These are phyloP conservation scores for Schizonepeta tenuifolia DNA, from an alignment of 257 asterid species.

Conservation along the genomic window DNA sequence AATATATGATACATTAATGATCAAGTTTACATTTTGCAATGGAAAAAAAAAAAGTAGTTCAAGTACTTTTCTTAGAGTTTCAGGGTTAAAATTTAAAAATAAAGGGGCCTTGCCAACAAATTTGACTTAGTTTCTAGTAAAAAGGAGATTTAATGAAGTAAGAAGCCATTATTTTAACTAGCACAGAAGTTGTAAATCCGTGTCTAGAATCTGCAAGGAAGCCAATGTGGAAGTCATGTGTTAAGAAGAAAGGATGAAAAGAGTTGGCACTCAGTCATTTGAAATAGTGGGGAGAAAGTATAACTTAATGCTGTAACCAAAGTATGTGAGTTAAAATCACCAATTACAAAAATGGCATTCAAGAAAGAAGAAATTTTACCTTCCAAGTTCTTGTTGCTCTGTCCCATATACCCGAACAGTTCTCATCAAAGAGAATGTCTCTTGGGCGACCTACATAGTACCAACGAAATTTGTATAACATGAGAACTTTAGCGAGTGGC, in stretches of 20 bases:
- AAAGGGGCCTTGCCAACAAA: not conserved
- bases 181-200: not conserved
- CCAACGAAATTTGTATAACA: constrained; percentile 27
- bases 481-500: constrained; percentile 25
- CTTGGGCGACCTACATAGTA: constrained; percentile 81
- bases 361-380: constrained; percentile 46
- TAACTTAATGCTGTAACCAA: not conserved
- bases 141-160: not conserved
- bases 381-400: constrained; percentile 75
- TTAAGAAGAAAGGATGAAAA: not conserved
- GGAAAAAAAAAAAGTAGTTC: not conserved
- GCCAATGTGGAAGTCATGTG: not conserved
- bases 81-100: not conserved
- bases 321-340: not conserved
- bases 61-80: not conserved
- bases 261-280: not conserved
- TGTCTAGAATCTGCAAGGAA: not conserved
- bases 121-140: not conserved
- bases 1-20: not conserved
- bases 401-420: constrained; percentile 95
- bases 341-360: not conserved
- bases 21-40: constrained; percentile 8
- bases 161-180: not conserved
- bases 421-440: constrained; percentile 90
- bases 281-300: not conserved